phyloP scores from a whole-genome alignment of 2,329 filamentous ascomycete species.

The Clarireedia sp. region DNA sequence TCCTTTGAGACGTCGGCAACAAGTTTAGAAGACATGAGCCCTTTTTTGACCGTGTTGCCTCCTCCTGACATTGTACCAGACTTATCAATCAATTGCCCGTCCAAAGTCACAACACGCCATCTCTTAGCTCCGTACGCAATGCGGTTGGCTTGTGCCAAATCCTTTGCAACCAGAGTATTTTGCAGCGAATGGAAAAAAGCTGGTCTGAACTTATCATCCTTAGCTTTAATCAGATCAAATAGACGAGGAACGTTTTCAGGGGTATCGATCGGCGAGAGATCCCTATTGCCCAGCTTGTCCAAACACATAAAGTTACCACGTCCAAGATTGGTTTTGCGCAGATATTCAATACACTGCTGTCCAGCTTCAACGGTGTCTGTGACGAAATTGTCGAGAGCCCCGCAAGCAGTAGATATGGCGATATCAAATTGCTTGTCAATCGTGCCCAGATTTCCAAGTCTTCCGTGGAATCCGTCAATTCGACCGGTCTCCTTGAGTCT shows the following conservation, averaged over 20 bases:
- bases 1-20: constrained; percentile 82
- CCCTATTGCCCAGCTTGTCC: constrained; percentile 72
- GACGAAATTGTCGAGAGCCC: constrained; percentile 88
- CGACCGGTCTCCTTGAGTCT: constrained; percentile 91
- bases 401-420: constrained; percentile 95
- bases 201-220: constrained; percentile 76
- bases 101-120: constrained; percentile 94
- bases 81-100: constrained; percentile 93
- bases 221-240: constrained; percentile 86
- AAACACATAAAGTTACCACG: constrained; percentile 95
- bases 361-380: constrained; percentile 93
- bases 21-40: constrained; percentile 94
- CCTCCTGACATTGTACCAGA: constrained; percentile 98
- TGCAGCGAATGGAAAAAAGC: constrained; percentile 95
- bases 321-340: constrained; percentile 94
- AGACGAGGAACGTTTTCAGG: constrained; percentile 87
- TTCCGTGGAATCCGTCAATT: constrained; percentile 94
- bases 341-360: constrained; percentile 95
- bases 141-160: constrained; percentile 91
- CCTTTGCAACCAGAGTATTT: constrained; percentile 86
- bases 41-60: constrained; percentile 81
- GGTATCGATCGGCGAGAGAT: constrained; percentile 73
- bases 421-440: constrained; percentile 94
- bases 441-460: constrained; percentile 85
- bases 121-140: constrained; percentile 90